phyloP scores from a whole-genome alignment of 1,284 basidiomycete genomes.

The Cutaneotrichosporon cutaneum region DNA sequence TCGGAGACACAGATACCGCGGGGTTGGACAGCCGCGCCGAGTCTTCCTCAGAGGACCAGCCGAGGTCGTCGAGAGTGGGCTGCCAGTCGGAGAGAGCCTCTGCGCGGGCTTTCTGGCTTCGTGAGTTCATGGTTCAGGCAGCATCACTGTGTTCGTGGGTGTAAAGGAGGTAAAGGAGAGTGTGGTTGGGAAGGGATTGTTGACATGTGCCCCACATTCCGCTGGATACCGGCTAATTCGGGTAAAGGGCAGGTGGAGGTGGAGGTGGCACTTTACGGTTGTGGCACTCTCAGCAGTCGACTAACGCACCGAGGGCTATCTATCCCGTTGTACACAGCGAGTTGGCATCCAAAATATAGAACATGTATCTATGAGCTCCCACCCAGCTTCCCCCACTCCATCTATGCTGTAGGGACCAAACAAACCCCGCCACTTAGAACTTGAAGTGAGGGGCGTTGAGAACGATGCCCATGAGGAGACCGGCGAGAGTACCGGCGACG shows the following conservation, averaged over 20 bases:
- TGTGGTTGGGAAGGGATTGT: background rate
- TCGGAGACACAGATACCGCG: background rate
- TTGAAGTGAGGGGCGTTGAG: conserved; percentile 52
- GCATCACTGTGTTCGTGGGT: background rate
- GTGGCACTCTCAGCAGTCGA: too few species aligned
- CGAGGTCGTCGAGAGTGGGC: background rate
- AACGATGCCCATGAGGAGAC: conserved; percentile 47
- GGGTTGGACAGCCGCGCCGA: background rate
- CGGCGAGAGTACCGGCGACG: conserved; percentile 50
- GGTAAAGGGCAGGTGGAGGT: background rate
- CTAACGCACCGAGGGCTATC: too few species aligned
- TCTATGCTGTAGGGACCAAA: background rate
- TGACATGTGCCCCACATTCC: background rate
- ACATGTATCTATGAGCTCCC: background rate
- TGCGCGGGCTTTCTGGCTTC: background rate
- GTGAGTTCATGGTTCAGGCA: background rate
- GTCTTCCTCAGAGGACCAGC: conserved; percentile 7
- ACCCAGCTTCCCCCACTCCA: background rate
- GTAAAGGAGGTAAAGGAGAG: background rate
- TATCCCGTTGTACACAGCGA: background rate
- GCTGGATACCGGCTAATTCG: background rate
- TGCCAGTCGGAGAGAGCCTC: background rate
- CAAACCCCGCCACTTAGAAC: background rate
- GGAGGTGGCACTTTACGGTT: background rate
- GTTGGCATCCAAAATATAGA: background rate